Evolutionary conservation across 805 yeast species (phyloP).

Genomic region (Suhomyces canberraensis): DNA sequence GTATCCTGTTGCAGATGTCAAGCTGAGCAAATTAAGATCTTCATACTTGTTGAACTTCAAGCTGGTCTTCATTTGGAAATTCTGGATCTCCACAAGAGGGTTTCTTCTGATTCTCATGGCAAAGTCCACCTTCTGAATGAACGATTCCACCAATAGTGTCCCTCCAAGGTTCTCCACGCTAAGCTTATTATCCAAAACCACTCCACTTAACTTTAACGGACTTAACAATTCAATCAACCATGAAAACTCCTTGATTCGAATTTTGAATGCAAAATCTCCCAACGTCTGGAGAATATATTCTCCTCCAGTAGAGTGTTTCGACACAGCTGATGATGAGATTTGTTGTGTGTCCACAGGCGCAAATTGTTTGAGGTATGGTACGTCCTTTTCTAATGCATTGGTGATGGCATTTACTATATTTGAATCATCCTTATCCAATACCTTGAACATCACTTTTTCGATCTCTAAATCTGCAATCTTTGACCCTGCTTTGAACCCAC

Average conservation of each 20-base stretch:
- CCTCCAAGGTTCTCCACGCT: conserved; percentile 12
- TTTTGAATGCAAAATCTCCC: conserved; percentile 11
- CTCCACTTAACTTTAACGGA: conserved; percentile 17
- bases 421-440: conserved; percentile 8
- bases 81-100: conserved; percentile 22
- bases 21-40: conserved; percentile 12
- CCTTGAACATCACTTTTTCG: conserved; percentile 5
- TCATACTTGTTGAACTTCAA: conserved; percentile 11
- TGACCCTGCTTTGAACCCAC: conserved; percentile 10
- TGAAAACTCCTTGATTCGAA: conserved; percentile 17
- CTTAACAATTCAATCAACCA: conserved; percentile 18
- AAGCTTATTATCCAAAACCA: conserved; percentile 15
- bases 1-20: conserved; percentile 24
- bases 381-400: conserved; percentile 12
- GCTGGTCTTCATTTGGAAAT: conserved; percentile 20
- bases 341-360: background rate
- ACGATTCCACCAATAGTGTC: conserved; percentile 12
- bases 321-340: background rate
- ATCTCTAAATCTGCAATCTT: conserved; percentile 10
- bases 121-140: conserved; percentile 19
- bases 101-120: conserved; percentile 13
- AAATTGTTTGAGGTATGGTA: conserved; percentile 8
- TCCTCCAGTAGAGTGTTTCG: background rate
- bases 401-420: conserved; percentile 10
- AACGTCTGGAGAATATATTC: background rate